Conservation (phyloP, 2,329 filamentous ascomycete species). For the Alternaria ethzedia region DNA sequence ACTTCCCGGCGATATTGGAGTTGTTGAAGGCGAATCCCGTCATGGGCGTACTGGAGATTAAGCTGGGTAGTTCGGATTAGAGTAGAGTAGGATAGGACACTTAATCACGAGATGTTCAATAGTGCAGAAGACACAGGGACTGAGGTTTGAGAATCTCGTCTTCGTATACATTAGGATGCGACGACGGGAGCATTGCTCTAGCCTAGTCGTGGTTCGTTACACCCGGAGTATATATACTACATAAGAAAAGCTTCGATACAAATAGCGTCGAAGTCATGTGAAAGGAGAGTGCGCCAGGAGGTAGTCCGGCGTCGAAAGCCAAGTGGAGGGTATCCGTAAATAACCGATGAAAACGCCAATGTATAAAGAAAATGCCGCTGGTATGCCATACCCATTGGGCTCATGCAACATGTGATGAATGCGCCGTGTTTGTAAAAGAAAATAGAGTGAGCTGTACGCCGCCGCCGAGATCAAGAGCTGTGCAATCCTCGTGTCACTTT, state of each 20-base stretch:
- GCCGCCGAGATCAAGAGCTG: neutral
- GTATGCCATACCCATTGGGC: neutral
- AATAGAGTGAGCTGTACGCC: neutral
- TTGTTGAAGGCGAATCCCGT: conserved; percentile 31
- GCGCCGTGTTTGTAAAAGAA: conserved; percentile 4
- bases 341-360: conserved; percentile 24
- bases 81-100: neutral
- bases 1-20: conserved; percentile 37
- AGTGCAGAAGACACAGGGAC: too few relatives aligned
- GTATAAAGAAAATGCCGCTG: conserved; percentile 1
- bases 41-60: conserved; percentile 43
- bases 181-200: neutral
- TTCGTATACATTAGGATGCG: neutral
- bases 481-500: neutral
- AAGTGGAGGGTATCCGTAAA: conserved; percentile 45
- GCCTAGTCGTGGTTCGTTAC: conserved; percentile 1
- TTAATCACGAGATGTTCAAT: too few relatives aligned
- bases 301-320: conserved; percentile 3
- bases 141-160: neutral
- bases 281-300: neutral
- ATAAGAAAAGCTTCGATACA: neutral
- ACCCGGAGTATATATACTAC: neutral
- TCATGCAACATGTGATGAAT: neutral
- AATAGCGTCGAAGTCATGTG: neutral
- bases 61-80: conserved; percentile 29